Conservation (phyloP, 2,329 filamentous ascomycete genomes). For the Alternaria longipes region DNA sequence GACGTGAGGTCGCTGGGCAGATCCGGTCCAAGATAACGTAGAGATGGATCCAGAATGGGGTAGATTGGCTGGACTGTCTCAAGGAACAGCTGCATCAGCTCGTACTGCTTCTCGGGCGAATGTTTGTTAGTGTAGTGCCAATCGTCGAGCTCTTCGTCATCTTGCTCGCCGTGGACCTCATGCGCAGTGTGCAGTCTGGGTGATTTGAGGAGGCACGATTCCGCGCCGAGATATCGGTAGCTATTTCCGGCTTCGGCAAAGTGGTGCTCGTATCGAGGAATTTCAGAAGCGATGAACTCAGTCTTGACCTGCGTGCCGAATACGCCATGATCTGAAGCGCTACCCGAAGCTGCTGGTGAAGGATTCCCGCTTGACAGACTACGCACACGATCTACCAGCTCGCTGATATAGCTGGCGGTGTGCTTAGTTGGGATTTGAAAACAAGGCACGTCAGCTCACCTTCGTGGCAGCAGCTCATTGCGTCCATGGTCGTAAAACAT, state of each 20-base stretch:
- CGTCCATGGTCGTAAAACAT: constrained; percentile 48
- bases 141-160: constrained; percentile 36
- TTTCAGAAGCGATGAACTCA: constrained; percentile 28
- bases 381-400: constrained; percentile 48
- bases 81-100: constrained; percentile 44
- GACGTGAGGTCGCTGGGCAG: constrained; percentile 35
- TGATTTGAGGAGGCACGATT: constrained; percentile 46
- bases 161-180: constrained; percentile 23
- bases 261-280: constrained; percentile 42
- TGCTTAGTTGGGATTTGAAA: constrained; percentile 23
- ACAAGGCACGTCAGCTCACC: constrained; percentile 23
- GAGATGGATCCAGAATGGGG: constrained; percentile 40
- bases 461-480: constrained; percentile 42
- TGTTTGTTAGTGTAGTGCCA: constrained; percentile 36
- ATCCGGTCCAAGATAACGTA: constrained; percentile 37
- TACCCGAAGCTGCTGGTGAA: constrained; percentile 31
- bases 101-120: constrained; percentile 35
- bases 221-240: constrained; percentile 48
- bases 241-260: constrained; percentile 44
- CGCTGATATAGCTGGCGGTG: constrained; percentile 44
- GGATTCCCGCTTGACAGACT: constrained; percentile 30
- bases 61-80: constrained; percentile 41
- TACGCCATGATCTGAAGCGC: constrained; percentile 21
- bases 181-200: constrained; percentile 35
- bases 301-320: constrained; percentile 17